phyloP scores from a whole-genome alignment of 1,139 yeast genomes.

The Yamadazyma mexicana region DNA sequence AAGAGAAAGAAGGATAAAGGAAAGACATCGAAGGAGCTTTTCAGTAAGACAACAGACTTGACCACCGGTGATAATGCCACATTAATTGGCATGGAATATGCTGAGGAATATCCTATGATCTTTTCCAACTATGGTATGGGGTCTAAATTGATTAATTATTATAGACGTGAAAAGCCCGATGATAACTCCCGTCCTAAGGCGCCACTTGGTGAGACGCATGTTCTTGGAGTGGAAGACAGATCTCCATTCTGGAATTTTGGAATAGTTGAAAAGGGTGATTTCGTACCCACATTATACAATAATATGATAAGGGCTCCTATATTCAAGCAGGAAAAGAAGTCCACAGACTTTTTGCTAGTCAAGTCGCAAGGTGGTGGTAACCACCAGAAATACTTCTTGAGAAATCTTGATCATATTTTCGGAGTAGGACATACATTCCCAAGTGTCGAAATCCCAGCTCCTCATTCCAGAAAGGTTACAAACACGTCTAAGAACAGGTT shows the following conservation, averaged over 20 bases:
- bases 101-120: constrained; percentile 86
- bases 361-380: constrained; percentile 73
- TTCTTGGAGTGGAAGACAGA: constrained; percentile 89
- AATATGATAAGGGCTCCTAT: constrained; percentile 92
- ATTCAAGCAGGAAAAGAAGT: constrained; percentile 75
- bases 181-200: constrained; percentile 88
- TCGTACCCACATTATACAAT: constrained; percentile 91
- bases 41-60: constrained; percentile 69
- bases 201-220: constrained; percentile 92
- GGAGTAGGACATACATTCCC: constrained; percentile 94
- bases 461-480: constrained; percentile 94
- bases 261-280: constrained; percentile 89
- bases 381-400: constrained; percentile 52
- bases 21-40: constrained; percentile 72
- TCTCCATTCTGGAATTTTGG: constrained; percentile 99
- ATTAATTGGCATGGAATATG: constrained; percentile 78
- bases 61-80: constrained; percentile 79
- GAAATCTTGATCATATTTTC: constrained; percentile 70
- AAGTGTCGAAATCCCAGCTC: constrained; percentile 94
- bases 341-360: constrained; percentile 80
- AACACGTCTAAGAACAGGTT: constrained; percentile 88
- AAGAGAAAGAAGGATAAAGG: constrained; percentile 91
- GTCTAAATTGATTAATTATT: constrained; percentile 86
- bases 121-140: constrained; percentile 96
- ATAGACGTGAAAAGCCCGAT: constrained; percentile 78